phyloP scores from a whole-genome alignment of 78 protist genomes.

The Dictyostelium capitatum region DNA sequence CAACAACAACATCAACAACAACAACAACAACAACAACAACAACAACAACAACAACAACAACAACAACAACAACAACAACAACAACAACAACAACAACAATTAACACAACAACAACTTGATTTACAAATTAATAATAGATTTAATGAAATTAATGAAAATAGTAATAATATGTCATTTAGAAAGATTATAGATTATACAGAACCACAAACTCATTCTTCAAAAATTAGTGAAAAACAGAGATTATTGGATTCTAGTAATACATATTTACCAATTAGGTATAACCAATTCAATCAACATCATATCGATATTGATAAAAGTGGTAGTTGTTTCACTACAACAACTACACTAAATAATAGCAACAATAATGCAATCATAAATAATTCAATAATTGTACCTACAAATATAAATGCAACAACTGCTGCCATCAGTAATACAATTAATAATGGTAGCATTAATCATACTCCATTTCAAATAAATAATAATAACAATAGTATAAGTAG shows the following conservation, averaged over 20 bases:
- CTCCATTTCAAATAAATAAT: neutral
- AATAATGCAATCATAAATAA: neutral
- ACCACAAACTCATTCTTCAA: neutral
- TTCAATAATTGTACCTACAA: neutral
- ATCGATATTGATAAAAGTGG: conserved; percentile 15
- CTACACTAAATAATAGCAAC: neutral
- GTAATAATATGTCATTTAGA: neutral
- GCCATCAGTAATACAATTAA: neutral
- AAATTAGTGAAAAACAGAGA: neutral
- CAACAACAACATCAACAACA: too few species aligned
- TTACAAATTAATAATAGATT: too few species aligned
- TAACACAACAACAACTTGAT: too few species aligned
- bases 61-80: too few species aligned
- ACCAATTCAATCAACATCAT: neutral
- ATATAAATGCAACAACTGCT: neutral
- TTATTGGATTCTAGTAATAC: neutral
- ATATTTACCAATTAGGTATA: neutral
- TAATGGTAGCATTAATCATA: neutral
- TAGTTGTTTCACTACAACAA: neutral
- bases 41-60: too few species aligned
- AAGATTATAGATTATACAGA: neutral
- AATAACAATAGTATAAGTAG: neutral
- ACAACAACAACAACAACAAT: too few species aligned
- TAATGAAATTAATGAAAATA: too few species aligned
- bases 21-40: too few species aligned